phyloP scores from a whole-genome alignment of 2,329 filamentous ascomycete genomes.

The Plectosphaerella plurivora region DNA sequence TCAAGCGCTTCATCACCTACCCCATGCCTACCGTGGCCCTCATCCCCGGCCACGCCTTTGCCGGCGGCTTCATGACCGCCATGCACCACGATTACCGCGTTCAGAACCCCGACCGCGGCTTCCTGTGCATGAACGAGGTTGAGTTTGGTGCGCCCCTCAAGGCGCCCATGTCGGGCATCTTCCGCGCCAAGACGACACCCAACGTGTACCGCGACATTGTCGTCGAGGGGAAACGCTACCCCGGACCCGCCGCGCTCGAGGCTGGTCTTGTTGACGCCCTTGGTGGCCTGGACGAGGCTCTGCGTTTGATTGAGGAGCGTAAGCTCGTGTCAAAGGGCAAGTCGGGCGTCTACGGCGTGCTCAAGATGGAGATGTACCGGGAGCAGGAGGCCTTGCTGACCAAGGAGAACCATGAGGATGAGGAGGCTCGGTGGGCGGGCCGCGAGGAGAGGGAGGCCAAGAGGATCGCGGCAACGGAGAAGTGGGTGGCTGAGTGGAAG shows the following conservation, averaged over 20 bases:
- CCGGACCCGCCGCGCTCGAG: slow-evolving; percentile 57
- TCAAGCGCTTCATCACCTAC: slow-evolving; percentile 56
- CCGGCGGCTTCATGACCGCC: slow-evolving; percentile 74
- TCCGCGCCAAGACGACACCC: slow-evolving; percentile 62
- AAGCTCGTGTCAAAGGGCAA: slow-evolving; percentile 58
- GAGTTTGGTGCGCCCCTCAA: slow-evolving; percentile 74
- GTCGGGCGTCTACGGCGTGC: slow-evolving; percentile 61
- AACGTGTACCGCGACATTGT: slow-evolving; percentile 59
- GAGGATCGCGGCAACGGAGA: slow-evolving; percentile 40
- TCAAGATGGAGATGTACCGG: slow-evolving; percentile 76
- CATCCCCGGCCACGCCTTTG: slow-evolving; percentile 76
- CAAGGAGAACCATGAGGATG: slow-evolving; percentile 40
- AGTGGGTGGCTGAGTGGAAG: slow-evolving; percentile 41
- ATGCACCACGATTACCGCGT: slow-evolving; percentile 83
- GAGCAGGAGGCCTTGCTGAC: slow-evolving; percentile 58
- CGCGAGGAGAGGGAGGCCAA: slow-evolving; percentile 36
- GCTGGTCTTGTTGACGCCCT: slow-evolving; percentile 65
- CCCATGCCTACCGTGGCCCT: slow-evolving; percentile 81
- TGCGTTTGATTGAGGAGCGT: slow-evolving; percentile 55
- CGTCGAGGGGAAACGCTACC: slow-evolving; percentile 69
- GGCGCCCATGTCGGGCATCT: slow-evolving; percentile 69
- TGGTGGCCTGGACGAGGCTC: slow-evolving; percentile 59
- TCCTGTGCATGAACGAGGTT: slow-evolving; percentile 75
- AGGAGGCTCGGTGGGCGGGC: slow-evolving; percentile 44
- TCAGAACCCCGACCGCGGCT: slow-evolving; percentile 67